These are phyloP conservation scores for Suhomyces sp. DNA, from an alignment of 805 yeast species.

Conservation along the genomic window DNA sequence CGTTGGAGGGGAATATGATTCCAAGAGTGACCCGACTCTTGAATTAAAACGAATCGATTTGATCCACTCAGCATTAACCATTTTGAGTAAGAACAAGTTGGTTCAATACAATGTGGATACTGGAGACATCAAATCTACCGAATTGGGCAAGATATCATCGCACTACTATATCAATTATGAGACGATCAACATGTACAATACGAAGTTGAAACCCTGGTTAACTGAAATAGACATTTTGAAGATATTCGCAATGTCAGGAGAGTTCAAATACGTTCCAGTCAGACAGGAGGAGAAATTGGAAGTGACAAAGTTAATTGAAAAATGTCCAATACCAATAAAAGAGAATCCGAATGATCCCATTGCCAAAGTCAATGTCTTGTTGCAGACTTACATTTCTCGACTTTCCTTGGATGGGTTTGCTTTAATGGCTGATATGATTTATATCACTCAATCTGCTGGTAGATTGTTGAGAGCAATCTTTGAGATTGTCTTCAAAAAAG, in stretches of 20 bases:
- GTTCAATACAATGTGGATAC: constrained; percentile 53
- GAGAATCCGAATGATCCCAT: constrained; percentile 68
- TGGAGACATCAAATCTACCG: constrained; percentile 49
- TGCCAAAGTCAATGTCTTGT: constrained; percentile 74
- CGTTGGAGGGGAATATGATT: constrained; percentile 63
- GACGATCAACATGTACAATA: constrained; percentile 69
- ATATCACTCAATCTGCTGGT: constrained; percentile 90
- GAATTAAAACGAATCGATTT: constrained; percentile 61
- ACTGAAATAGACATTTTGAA: constrained; percentile 73
- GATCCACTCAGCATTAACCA: constrained; percentile 70
- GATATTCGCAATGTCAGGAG: constrained; percentile 78
- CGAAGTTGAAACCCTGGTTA: constrained; percentile 60
- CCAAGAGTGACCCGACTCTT: constrained; percentile 44
- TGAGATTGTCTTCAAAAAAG: constrained; percentile 68
- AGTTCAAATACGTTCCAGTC: constrained; percentile 79
- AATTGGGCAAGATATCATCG: constrained; percentile 81
- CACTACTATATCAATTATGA: constrained; percentile 76
- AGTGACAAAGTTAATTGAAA: constrained; percentile 62
- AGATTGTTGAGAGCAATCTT: constrained; percentile 81
- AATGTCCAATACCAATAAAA: constrained; percentile 83
- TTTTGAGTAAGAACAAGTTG: constrained; percentile 57
- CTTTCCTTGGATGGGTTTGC: constrained; percentile 84
- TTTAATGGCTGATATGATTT: constrained; percentile 87
- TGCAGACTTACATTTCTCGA: constrained; percentile 85
- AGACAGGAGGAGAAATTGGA: constrained; percentile 85